Evolutionary conservation across 371 early-diverging fungal species (phyloP).

Genomic region (Thermomucor indicae-seudaticae): DNA sequence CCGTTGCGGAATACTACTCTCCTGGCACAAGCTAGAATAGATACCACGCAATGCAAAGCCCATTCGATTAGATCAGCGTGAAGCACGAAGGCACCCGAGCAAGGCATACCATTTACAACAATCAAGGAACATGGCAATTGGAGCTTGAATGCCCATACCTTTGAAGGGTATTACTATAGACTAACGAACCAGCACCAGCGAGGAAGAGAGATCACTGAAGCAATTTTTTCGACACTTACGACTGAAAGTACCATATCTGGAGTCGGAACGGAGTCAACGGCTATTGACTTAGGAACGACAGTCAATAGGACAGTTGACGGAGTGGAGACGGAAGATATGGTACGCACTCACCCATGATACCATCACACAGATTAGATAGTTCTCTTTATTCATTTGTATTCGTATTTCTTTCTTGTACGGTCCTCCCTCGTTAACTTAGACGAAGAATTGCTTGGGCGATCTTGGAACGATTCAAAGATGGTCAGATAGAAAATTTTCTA

Average conservation of each 20-base stretch:
- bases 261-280: not conserved
- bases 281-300: too few species aligned
- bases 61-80: slow-evolving; percentile 2
- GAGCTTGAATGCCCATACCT: slow-evolving; percentile 1
- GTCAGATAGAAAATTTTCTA: too few species aligned
- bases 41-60: slow-evolving; percentile 1
- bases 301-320: too few species aligned
- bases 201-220: not conserved
- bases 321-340: not conserved
- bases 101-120: not conserved
- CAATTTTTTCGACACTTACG: not conserved
- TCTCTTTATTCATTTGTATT: too few species aligned
- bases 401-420: not conserved
- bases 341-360: not conserved
- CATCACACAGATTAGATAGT: too few species aligned
- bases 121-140: slow-evolving; percentile 5
- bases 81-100: slow-evolving; percentile 4
- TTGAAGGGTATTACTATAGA: slow-evolving; percentile 2
- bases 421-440: not conserved
- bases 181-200: not conserved
- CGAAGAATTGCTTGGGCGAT: not conserved
- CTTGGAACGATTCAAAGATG: not conserved
- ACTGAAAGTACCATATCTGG: not conserved
- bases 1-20: not conserved
- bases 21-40: not conserved